Evolutionary conservation across 441 rosid species (phyloP), one percentile per base, ranked within the genome.

Genomic region (Pelargonium cotyledonis): DNA sequence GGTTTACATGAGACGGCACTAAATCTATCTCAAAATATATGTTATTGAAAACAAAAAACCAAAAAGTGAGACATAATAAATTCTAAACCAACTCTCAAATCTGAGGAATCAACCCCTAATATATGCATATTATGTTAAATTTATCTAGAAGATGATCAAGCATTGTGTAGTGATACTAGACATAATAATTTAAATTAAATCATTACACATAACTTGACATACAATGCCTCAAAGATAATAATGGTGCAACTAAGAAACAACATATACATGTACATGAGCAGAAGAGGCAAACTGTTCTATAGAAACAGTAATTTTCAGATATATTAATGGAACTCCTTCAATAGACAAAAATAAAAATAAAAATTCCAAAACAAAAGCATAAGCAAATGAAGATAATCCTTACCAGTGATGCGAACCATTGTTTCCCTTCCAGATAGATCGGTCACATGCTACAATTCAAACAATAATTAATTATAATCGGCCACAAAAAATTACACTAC

Each of bases 361-460:
- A 5, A 12, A 2, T 51, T n/a, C 15, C 58, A 51, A n/a, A 51
- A 51, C 15, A 51, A 12, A 4, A 51, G 58, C 14, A 51, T 10
- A 16, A 51, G 19, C n/a, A 12, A 51, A 49, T 10, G 57, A 51
- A 12, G 58, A 4, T 35, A 73, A 67, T 57, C 11, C 72, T 58
- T 62, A 84, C 92, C 89, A 0, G 92, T 87, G 43, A 85, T 80
- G 76, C 89, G 91, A 35, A 87, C 87, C 60, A 85, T 76, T 1
- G 91, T 87, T 80, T 87, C 91, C 72, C 91, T 82, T 53, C 91
- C 91, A 60, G 91, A 87, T 63, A 87, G 55, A 73, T 87, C 91
- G 67, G 92, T 87, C 65, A 87, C 89, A 18, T 85, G 92, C 89
- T 87, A 82, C 73, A 63, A 44, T 23, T 10, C 3, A 21, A 15